These are phyloP conservation scores for Fusarium metavorans DNA, from an alignment of 2,329 filamentous ascomycete genomes.

Conservation along the genomic window DNA sequence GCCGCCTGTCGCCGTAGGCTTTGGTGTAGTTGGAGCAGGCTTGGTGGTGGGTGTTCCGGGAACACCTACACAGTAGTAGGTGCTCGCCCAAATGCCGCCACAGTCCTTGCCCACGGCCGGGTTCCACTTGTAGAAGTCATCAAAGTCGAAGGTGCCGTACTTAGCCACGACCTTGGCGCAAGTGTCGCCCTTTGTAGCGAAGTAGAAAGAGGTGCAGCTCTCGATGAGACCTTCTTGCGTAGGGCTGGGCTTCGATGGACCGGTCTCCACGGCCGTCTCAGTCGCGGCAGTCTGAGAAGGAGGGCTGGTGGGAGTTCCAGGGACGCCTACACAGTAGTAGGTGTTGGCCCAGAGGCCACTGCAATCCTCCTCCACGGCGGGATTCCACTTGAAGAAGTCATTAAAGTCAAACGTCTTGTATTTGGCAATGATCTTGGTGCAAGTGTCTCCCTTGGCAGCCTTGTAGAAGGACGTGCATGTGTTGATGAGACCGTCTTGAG, in stretches of 20 bases:
- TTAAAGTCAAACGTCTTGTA: neutral
- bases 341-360: neutral
- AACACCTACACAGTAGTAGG: neutral
- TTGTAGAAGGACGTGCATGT: slow-evolving; percentile 16
- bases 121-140: slow-evolving; percentile 33
- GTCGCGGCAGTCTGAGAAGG: neutral
- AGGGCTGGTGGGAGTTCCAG: neutral
- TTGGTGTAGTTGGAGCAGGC: neutral
- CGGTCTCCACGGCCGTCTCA: neutral
- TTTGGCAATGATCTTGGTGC: neutral
- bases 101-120: neutral
- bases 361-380: neutral
- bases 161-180: neutral
- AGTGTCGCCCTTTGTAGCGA: slow-evolving; percentile 7
- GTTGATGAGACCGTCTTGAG: neutral
- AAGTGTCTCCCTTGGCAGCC: slow-evolving; percentile 24
- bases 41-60: neutral
- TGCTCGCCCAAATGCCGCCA: neutral
- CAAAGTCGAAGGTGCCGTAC: neutral
- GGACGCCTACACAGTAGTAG: slow-evolving; percentile 13
- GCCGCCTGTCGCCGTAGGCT: neutral
- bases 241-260: neutral
- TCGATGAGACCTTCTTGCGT: neutral
- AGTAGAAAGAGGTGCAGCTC: slow-evolving; percentile 25
- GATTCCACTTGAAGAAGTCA: slow-evolving; percentile 8